These are phyloP conservation scores for Lactarius psammicola DNA, from an alignment of 768 basidiomycete species.

Conservation along the genomic window DNA sequence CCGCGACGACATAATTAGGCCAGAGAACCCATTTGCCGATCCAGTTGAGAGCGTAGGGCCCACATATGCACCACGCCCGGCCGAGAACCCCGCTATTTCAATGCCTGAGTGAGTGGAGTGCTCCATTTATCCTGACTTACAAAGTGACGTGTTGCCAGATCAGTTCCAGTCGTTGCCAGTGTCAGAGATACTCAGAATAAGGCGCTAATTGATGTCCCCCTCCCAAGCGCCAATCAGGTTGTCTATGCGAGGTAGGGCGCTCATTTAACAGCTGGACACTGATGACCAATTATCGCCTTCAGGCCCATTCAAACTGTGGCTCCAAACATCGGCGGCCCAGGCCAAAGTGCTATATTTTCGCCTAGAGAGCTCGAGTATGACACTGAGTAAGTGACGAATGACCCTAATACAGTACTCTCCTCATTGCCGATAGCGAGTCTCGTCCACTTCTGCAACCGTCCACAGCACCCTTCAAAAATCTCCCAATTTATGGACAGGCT, in stretches of 20 bases:
- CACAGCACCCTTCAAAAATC: conserved; percentile 32
- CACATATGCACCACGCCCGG: conserved; percentile 5
- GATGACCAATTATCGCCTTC: background rate
- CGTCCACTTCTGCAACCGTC: conserved; percentile 48
- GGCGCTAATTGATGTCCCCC: conserved; percentile 22
- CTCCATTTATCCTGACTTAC: background rate
- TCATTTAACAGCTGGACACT: background rate
- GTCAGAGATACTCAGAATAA: conserved; percentile 10
- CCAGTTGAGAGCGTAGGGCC: conserved; percentile 12
- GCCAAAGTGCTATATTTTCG: conserved; percentile 6
- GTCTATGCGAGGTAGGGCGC: conserved; percentile 19
- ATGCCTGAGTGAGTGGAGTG: conserved; percentile 15
- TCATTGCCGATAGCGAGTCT: conserved; percentile 44
- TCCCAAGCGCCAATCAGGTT: conserved; percentile 20
- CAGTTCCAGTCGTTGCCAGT: background rate
- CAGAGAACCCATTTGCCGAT: conserved; percentile 13
- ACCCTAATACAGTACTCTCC: conserved; percentile 11
- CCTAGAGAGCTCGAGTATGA: conserved; percentile 20
- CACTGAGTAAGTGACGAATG: conserved; percentile 33
- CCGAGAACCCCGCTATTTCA: conserved; percentile 2
- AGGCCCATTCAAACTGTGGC: conserved; percentile 27
- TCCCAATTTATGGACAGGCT: conserved; percentile 28
- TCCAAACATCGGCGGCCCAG: conserved; percentile 16
- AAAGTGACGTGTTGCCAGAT: conserved; percentile 5
- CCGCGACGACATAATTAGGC: background rate